phyloP scores from a whole-genome alignment of 1,139 yeast genomes.

The Citeromyces hawaiiensis region DNA sequence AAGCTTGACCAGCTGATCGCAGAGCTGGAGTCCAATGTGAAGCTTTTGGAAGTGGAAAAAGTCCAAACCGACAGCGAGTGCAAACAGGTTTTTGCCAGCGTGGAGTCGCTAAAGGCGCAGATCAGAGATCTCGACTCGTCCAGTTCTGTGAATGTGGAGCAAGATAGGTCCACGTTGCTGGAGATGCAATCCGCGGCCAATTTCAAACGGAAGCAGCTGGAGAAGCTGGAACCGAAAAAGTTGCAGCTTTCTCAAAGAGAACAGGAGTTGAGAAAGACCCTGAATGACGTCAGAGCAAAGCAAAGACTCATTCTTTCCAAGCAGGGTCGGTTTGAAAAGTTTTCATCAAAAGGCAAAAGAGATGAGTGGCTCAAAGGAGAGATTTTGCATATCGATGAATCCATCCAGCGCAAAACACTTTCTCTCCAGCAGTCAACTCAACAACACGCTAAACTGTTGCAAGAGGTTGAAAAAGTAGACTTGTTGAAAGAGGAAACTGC shows the following conservation, averaged over 20 bases:
- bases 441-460: constrained; percentile 11
- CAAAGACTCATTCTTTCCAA: constrained; percentile 62
- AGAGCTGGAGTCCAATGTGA: constrained; percentile 26
- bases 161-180: constrained; percentile 12
- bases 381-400: constrained; percentile 23
- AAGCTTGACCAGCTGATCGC: constrained; percentile 32
- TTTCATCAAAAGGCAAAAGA: constrained; percentile 41
- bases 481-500: constrained; percentile 6
- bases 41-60: constrained; percentile 35
- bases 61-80: constrained; percentile 32
- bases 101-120: constrained; percentile 20
- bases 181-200: constrained; percentile 21
- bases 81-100: constrained; percentile 25
- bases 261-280: constrained; percentile 20
- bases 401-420: constrained; percentile 15
- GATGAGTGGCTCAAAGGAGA: constrained; percentile 54
- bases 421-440: constrained; percentile 5
- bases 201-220: constrained; percentile 26
- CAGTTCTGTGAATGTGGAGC: constrained; percentile 9
- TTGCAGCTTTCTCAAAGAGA: constrained; percentile 28
- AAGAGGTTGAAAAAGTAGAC: constrained; percentile 1
- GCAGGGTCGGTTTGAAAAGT: constrained; percentile 58
- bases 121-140: constrained; percentile 13
- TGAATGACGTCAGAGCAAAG: constrained; percentile 31
- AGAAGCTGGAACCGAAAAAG: constrained; percentile 29